Evolutionary conservation across 192 early-diverging fungal genomes (phyloP).

Genomic region (Phlyctochytrium arcticum): DNA sequence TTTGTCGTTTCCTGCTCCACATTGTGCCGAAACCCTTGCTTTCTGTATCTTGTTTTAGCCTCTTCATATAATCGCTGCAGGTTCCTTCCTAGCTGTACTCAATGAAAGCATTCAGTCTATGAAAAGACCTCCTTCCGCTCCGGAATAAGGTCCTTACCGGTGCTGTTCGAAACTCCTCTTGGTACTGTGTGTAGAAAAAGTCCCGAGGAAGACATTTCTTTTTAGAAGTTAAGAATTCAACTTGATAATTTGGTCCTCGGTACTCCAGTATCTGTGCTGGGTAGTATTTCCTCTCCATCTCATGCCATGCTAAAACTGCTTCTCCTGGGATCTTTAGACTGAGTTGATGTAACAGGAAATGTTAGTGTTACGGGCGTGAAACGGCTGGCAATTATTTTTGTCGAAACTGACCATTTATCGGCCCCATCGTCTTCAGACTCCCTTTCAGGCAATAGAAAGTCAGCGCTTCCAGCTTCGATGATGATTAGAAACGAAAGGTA

Average conservation of each 20-base stretch:
- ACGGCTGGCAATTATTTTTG: no score
- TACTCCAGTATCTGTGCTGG: conserved; percentile 1
- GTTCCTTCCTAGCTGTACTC: background rate
- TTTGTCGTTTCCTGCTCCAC: background rate
- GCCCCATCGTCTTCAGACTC: no score
- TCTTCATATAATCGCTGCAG: background rate
- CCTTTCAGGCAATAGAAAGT: no score
- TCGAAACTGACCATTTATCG: no score
- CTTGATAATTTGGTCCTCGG: conserved; percentile 5
- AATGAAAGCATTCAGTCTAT: background rate
- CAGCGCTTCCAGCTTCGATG: no score
- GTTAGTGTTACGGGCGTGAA: no score
- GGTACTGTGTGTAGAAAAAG: conserved; percentile 7
- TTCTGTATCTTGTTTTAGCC: background rate
- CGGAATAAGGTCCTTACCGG: background rate
- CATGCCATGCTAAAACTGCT: conserved; percentile 1
- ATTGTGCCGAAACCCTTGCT: background rate
- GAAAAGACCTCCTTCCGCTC: background rate
- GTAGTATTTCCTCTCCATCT: conserved; percentile 2
- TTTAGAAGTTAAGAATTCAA: background rate
- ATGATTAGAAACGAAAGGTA: no score
- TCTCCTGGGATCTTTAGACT: conserved; percentile 18
- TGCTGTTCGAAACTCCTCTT: background rate
- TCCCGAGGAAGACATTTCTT: background rate
- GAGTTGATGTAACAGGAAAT: no score